Evolutionary conservation across 371 early-diverging fungal genomes (phyloP).

Genomic region (Furculomyces boomerangus): DNA sequence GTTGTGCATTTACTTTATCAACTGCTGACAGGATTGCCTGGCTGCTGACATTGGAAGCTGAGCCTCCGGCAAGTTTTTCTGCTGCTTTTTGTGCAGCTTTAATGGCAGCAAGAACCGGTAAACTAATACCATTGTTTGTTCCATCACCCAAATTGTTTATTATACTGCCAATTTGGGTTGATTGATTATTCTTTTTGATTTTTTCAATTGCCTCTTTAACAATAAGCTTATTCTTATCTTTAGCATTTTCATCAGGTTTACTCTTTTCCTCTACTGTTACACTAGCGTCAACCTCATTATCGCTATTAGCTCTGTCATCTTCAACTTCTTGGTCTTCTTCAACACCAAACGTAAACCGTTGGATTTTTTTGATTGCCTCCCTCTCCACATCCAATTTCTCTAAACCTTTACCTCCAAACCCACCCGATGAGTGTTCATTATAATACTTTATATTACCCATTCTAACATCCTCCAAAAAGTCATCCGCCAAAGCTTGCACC

Average conservation of each 20-base stretch:
- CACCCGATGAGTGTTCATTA: constrained; percentile 36
- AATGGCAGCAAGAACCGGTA: constrained; percentile 10
- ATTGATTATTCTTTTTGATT: no score
- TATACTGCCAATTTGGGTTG: no score
- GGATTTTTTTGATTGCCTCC: constrained; percentile 71
- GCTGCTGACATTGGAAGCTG: constrained; percentile 30
- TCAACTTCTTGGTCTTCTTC: constrained; percentile 52
- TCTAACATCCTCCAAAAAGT: constrained; percentile 72
- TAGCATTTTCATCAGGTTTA: constrained; percentile 2
- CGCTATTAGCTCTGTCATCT: constrained; percentile 29
- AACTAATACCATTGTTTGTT: no score
- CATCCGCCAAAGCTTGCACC: constrained; percentile 56
- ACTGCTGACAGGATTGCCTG: neutral
- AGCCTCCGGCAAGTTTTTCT: constrained; percentile 22
- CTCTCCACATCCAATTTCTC: constrained; percentile 87
- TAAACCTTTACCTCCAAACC: constrained; percentile 95
- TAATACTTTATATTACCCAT: constrained; percentile 61
- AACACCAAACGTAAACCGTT: constrained; percentile 73
- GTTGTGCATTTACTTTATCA: constrained; percentile 24
- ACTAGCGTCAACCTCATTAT: constrained; percentile 4
- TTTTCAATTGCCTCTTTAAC: no score
- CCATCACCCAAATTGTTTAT: no score
- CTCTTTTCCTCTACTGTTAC: neutral
- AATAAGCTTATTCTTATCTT: no score
- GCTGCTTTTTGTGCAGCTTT: constrained; percentile 29